A percentile compares a stretch with the other conserved stretches of the same genome.
phyloP scores from a whole-genome alignment of 345 rosid species.

The Cardamine resedifolia region DNA sequence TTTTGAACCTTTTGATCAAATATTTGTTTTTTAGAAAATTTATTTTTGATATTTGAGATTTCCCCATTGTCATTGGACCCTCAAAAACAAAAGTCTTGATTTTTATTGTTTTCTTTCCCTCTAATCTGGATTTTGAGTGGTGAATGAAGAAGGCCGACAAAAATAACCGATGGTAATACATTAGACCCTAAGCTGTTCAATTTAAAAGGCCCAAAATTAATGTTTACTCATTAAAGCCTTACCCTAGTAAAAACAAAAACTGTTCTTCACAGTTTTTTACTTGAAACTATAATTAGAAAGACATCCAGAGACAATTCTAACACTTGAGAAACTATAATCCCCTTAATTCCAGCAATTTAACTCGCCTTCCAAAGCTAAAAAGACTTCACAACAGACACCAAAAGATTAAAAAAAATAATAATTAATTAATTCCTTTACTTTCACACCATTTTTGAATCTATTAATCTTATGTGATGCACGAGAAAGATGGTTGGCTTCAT shows the following conservation, averaged over 20 bases:
- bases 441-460: slow-evolving; percentile 1
- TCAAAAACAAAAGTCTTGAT: neutral
- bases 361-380: slow-evolving; percentile 5
- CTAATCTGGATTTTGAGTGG: neutral
- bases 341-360: slow-evolving; percentile 23
- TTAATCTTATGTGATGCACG: neutral
- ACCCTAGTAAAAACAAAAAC: slow-evolving; percentile 1
- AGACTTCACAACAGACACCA: slow-evolving; percentile 9
- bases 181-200: neutral
- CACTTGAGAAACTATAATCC: slow-evolving; percentile 15
- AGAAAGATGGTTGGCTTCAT: slow-evolving; percentile 36
- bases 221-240: neutral
- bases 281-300: slow-evolving; percentile 26
- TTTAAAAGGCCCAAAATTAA: neutral
- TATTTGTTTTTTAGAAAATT: neutral
- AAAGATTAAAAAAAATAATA: neutral
- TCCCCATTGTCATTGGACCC: neutral
- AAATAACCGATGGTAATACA: neutral
- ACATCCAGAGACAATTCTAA: neutral
- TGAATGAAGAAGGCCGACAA: neutral
- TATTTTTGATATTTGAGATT: no score
- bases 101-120: no score
- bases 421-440: neutral
- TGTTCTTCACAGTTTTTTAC: neutral
- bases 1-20: no score